Base-by-base conservation (phyloP, 768 basidiomycete genomes). In the Macrocybe gigantea region DNA sequence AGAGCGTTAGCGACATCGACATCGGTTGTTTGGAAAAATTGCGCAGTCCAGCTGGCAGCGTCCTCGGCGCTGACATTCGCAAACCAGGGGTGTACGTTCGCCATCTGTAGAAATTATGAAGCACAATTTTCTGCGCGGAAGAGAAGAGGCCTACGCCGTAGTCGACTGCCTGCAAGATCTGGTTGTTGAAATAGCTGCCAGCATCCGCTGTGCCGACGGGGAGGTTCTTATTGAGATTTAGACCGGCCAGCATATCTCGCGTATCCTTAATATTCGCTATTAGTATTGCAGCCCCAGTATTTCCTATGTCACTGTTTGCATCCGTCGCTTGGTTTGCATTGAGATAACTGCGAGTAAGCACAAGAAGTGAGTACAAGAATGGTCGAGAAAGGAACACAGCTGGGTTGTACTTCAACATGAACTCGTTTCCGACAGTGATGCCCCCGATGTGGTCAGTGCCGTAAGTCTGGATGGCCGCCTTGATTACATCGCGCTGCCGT, bases 71-170 rank as follows among this genome's bases (percentile, higher is more conserved):
- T 73, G 22, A 85, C 77, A 55, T 85, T 82, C n/a, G 86, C 94
- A 61, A 96, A 97, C 91, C 90, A 93, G 3, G 93, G 83, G 59
- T 95, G 93, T 6, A 93, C 90, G 52, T 96, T 95, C 5, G 90
- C 78, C 85, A 93, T 79, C 83, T 86, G 50, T 11, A 33, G 38
- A 33, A n/a, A 22, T 35, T 30, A 14, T 13, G 52, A 44, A 36
- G 8, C 9, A 10, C 35, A 14, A 14, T n/a, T 6, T 30, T 6
- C 13, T 7, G 14, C 7, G 38, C 29, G 34, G 15, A 10, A 46
- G 34, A 31, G 41, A 43, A 52, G 41, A 31, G 41, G 38, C 70
- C 77, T 62, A 85, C 83, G 44, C 86, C 88, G 55, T 83, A 91
- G 58, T 89, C 83, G 37, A 83, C 74, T 9, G 68, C 71, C 39